A percentile compares a stretch with the other conserved stretches of the same genome.
These are phyloP conservation scores for Acanthamoeba lenticulata DNA, from an alignment of 208 protist genomes.

Conservation along the genomic window DNA sequence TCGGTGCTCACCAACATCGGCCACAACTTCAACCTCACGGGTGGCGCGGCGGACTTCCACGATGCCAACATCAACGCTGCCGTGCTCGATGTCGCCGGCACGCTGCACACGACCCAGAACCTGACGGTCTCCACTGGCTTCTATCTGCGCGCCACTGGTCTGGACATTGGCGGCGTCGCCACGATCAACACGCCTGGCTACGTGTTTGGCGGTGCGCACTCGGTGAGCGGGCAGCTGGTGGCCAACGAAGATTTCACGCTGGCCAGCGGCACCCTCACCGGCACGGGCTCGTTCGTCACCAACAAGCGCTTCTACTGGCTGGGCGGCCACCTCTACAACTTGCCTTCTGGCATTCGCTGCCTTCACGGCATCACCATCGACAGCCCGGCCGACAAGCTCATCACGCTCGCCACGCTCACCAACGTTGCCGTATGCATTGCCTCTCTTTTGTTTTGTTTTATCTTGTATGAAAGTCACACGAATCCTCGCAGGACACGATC, in stretches of 20 bases:
- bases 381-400: neutral
- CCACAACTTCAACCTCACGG: too few relatives aligned
- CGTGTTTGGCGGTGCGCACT: conserved; percentile 10
- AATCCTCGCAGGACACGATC: too few relatives aligned
- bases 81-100: conserved; percentile 37
- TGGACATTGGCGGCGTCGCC: conserved; percentile 5
- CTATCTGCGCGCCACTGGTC: neutral
- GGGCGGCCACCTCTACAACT: neutral
- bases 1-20: neutral
- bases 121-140: neutral
- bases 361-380: neutral
- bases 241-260: conserved; percentile 52
- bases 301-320: conserved; percentile 52
- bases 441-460: too few relatives aligned
- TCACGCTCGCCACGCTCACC: conserved; percentile 16
- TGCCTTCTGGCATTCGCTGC: neutral
- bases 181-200: neutral
- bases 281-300: neutral
- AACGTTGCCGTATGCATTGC: too few relatives aligned
- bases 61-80: neutral
- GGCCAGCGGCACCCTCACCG: neutral
- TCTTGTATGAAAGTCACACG: too few relatives aligned
- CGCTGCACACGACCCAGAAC: conserved; percentile 18
- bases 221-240: neutral
- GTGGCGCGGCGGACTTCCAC: too few relatives aligned